Base-by-base conservation (phyloP, 108 stramenopile species). In the Parmales sp. region DNA sequence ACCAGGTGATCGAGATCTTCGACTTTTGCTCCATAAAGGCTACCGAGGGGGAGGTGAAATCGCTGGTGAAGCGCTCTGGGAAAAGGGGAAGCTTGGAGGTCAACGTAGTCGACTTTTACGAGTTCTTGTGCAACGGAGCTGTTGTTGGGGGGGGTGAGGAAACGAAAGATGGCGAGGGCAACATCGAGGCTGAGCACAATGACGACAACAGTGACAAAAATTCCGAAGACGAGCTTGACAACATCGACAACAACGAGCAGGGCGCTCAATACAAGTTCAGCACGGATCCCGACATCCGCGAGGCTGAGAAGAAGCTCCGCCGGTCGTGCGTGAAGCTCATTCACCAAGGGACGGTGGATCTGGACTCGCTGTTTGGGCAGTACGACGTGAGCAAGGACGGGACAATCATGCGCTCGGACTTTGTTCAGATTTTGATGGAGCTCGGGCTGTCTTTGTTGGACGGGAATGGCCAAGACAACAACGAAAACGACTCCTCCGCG, bases 291-390 rank as follows among this genome's bases (percentile, higher is more conserved):
- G 80, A 81, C 39, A 69, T 46, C 23, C 64, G 75, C 29, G 75
- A 68, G 0, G 76, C 69, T 6, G 80, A 81, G 72, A 78, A 75
- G 73, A 81, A 79, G 38, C 38, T 81, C 26, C 66, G 78, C 25
- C 41, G 67, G 20, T 49, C 78, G 20, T 75, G 73, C 38, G 41
- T 64, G 8, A 41, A 65, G 26, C 39, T 78, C 22, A 75, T 74
- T 46, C 63, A 66, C 16, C 38, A 63, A 16, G 68, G 68, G n/a
- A 70, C 60, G 1, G 54, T 60, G n/a, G 74, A 81, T 69, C 67
- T 81, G 1, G 67, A 70, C 26, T 38, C 37, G 9, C 44, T 71
- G 1, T 75, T 79, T 44, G 22, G n/a, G 34, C 49, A 45, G 39
- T 76, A 73, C 65, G 80, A 81, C 45, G 38, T 68, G n/a, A 60